Percentiles rank a stretch among this genome's conserved stretches.
These are phyloP conservation scores for Arxiozyma slooffiae DNA, from an alignment of 1,139 yeast genomes.

Conservation along the genomic window DNA sequence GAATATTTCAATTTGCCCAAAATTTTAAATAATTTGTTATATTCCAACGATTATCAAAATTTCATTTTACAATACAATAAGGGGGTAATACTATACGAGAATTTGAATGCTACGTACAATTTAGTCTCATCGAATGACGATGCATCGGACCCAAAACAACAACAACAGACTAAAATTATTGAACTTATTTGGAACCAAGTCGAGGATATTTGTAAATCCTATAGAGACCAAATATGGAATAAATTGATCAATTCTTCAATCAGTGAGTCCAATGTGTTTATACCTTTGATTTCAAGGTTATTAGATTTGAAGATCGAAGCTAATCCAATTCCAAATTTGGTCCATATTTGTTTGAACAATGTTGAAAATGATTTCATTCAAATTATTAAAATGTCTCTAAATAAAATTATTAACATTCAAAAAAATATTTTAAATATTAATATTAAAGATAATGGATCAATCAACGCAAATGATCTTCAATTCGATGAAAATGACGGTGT, in stretches of 20 bases:
- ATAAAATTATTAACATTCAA: conserved; percentile 32
- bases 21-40: conserved; percentile 43
- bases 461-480: conserved; percentile 6
- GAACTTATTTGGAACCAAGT: conserved; percentile 60
- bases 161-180: conserved; percentile 23
- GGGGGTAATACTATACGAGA: conserved; percentile 36
- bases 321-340: conserved; percentile 59
- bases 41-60: conserved; percentile 56
- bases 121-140: neutral
- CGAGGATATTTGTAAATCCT: conserved; percentile 52
- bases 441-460: conserved; percentile 20
- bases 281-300: conserved; percentile 48
- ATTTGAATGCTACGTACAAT: conserved; percentile 9
- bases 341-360: conserved; percentile 38
- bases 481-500: conserved; percentile 14
- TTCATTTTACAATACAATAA: conserved; percentile 60
- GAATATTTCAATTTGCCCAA: conserved; percentile 67
- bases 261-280: conserved; percentile 30
- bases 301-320: conserved; percentile 40
- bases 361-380: conserved; percentile 35
- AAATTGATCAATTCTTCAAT: conserved; percentile 34
- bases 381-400: conserved; percentile 25
- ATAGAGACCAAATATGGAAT: conserved; percentile 54
- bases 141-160: conserved; percentile 5
- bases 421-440: conserved; percentile 28